Base-by-base conservation (phyloP, 306 rosid genomes). In the Lablab purpureus region DNA sequence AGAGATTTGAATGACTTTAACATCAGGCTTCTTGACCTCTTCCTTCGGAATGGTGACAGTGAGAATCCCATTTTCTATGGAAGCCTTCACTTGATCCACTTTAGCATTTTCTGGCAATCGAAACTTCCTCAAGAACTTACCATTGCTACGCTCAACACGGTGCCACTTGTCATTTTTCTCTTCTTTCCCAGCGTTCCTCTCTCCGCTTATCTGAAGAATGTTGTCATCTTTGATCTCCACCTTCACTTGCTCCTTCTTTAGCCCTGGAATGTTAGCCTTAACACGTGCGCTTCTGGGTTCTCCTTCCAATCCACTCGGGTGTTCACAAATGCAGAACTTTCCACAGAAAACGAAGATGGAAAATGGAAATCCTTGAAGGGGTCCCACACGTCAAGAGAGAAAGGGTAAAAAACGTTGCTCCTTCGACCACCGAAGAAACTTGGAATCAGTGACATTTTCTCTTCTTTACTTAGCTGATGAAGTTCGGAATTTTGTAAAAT, bases 291-390 rank as follows among this genome's bases (percentile, higher is more conserved):
- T 32, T 63, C 69, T 63, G 46, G 13, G 37, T 25, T 63, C 15
- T 63, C 69, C 46, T 63, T 63, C 69, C 69, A 63, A n/a, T 64
- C 70, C 47, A 64, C 47, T 18, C 49, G 14, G 15, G 69, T 63
- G 47, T 17, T 36, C 27, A 64, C 27, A n/a, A 64, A 64, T 0
- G 25, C 49, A 1, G 49, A 34, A 64, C 10, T 64, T 9, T 64
- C 70, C n/a, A 49, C 25, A 34, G 46, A 63, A 63, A 17, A 6
- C 12, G 69, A 15, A 2, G 43, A 13, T 1, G 67, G 7, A 2
- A 63, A 63, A 1, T 43, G 19, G 10, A 64, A n/a, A n/a, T 64
- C 69, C 25, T 63, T 32, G 1, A 63, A 63, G 8, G 69, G 67
- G 11, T 60, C 27, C 70, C 49, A 64, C 0, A 34, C 1, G 17